Conservation (phyloP, 331 rosid species). For the Quercus phellos region DNA sequence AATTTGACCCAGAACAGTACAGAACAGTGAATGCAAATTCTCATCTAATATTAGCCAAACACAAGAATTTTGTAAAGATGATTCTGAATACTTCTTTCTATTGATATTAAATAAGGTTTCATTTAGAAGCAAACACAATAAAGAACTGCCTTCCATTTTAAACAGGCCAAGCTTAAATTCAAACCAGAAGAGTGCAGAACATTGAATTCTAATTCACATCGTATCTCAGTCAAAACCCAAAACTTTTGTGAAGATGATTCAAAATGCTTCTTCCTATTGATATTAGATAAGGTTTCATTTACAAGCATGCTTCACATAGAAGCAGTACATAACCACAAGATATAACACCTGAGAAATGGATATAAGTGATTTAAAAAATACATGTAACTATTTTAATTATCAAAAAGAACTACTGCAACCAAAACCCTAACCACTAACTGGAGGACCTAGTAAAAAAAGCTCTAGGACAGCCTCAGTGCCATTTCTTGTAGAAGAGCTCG, state of each 20-base stretch:
- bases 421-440: constrained; percentile 29
- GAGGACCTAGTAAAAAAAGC: constrained; percentile 11
- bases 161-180: background rate
- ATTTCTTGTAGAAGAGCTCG: constrained; percentile 91
- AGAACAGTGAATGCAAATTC: background rate
- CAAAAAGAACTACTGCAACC: constrained; percentile 21
- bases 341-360: constrained; percentile 7
- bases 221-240: background rate
- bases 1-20: background rate
- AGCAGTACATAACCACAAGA: constrained; percentile 21
- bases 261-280: constrained; percentile 23
- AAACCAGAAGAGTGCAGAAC: background rate
- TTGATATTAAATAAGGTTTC: constrained; percentile 28
- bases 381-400: background rate
- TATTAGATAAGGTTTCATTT: constrained; percentile 30
- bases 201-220: background rate
- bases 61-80: background rate
- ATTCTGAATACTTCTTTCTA: constrained; percentile 10
- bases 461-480: constrained; percentile 72
- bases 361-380: constrained; percentile 9
- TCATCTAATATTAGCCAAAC: background rate
- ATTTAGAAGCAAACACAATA: constrained; percentile 23
- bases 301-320: constrained; percentile 33
- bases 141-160: background rate
- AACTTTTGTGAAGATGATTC: background rate